Base-by-base conservation (phyloP, 1,284 basidiomycete species). In the Chiua sp. region DNA sequence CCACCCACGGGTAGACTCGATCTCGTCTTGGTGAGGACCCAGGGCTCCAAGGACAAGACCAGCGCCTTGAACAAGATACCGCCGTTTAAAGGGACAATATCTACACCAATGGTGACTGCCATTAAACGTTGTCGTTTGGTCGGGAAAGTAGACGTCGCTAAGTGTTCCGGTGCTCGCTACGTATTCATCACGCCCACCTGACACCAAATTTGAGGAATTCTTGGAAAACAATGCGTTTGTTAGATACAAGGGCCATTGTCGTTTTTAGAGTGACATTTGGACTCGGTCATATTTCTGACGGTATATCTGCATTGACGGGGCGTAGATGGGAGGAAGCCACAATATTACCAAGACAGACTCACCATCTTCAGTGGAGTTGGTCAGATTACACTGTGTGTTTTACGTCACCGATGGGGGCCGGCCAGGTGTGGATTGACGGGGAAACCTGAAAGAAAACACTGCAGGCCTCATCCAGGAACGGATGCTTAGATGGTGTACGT, bases 41-140 rank as follows among this genome's bases (percentile, higher is more conserved):
- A 33, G 28, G 50, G 50, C 26, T 55, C 57, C 15, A 59, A 10
- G 30, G 57, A 55, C 15, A 59, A 16, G 10, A 51, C 30, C 16
- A 59, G 57, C 23, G 48, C 47, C 48, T 59, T 59, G 30, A 59
- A 30, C 37, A 56, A 32, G 32, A 55, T 15, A 5, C 57, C 47
- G 2, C 62, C 47, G 23, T 63, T 51, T 33, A 55, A 22, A 7
- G 53, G 30, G 15, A 63, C 53, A 4, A 30, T 49, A 12, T 55
- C 52, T 11, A 60, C n/a, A n/a, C 55, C 61, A 7, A 53, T 55
- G 2, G 50, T 37, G 37, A 32, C 13, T 61, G 32, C 7, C 22
- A 4, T 62, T 53, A 16, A 58, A 50, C 37, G 32, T 20, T 7
- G 39, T 55, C 18, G 57, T 54, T 28, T 46, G 47, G 23, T 52